These are phyloP conservation scores for Phytophthora tentaculata DNA, from an alignment of 352 stramenopile genomes.

Conservation along the genomic window DNA sequence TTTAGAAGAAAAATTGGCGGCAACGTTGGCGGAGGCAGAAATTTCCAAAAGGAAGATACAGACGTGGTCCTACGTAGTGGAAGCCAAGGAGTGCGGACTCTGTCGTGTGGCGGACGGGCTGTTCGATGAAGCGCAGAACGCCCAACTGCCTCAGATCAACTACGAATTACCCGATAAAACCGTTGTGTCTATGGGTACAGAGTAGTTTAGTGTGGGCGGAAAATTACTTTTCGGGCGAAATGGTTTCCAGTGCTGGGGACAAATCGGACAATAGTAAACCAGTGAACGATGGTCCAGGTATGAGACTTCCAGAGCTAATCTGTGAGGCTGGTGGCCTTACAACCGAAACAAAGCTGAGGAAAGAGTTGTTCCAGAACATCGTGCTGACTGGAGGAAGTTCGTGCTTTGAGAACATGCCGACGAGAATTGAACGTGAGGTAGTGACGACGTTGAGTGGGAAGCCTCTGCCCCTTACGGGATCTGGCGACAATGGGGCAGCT, in stretches of 20 bases:
- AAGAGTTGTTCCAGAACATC: constrained; percentile 86
- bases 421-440: constrained; percentile 76
- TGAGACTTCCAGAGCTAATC: constrained; percentile 70
- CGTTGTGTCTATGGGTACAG: constrained; percentile 78
- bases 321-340: constrained; percentile 67
- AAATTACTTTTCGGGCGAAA: constrained; percentile 75
- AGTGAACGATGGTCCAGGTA: constrained; percentile 35
- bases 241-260: constrained; percentile 15
- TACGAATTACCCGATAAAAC: constrained; percentile 88
- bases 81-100: constrained; percentile 78
- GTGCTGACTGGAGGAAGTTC: constrained; percentile 78
- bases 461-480: constrained; percentile 39
- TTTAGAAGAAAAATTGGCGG: constrained; percentile 10
- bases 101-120: constrained; percentile 73
- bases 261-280: background rate
- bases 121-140: constrained; percentile 73
- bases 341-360: constrained; percentile 75
- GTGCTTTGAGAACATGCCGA: constrained; percentile 84
- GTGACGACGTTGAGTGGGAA: constrained; percentile 54
- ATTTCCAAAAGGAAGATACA: constrained; percentile 43
- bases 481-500: constrained; percentile 10
- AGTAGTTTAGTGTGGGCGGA: constrained; percentile 91
- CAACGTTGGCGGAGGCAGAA: constrained; percentile 29
- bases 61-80: constrained; percentile 62
- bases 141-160: constrained; percentile 58